Conservation (phyloP, 768 basidiomycete species). For the Boletales sp. region DNA sequence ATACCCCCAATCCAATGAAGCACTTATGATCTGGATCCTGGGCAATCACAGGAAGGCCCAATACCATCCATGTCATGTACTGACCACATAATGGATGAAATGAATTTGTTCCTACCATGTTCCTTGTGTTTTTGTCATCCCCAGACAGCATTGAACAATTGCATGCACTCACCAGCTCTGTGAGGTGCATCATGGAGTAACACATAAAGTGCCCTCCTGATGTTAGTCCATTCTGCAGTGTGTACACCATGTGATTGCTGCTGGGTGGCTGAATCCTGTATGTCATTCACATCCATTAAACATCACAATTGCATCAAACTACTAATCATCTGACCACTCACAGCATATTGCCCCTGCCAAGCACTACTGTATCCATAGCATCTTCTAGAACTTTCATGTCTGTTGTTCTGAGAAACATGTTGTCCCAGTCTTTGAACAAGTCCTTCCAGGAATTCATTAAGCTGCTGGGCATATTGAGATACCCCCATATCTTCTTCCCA, state of each 20-base stretch:
- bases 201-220: conserved; percentile 1
- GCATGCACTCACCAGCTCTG: not conserved
- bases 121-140: too few species aligned
- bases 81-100: not conserved
- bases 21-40: too few species aligned
- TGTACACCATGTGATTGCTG: not conserved
- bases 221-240: not conserved
- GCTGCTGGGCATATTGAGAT: not conserved
- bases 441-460: too few species aligned
- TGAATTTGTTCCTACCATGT: not conserved
- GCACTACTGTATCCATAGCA: not conserved
- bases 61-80: not conserved
- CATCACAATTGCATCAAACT: too few species aligned
- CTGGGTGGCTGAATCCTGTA: conserved; percentile 3
- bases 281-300: not conserved
- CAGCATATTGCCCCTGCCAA: not conserved
- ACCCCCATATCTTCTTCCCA: not conserved
- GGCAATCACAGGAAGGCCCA: not conserved
- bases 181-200: not conserved
- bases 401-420: not conserved
- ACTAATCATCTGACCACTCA: too few species aligned
- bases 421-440: not conserved
- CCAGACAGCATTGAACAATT: not conserved
- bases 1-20: too few species aligned
- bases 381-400: rapidly evolving